Percentiles rank a stretch among this genome's conserved stretches.
Evolutionary conservation across 2,329 filamentous ascomycete genomes (phyloP).

Genomic region (Arthrobotrys pseudoclavata): DNA sequence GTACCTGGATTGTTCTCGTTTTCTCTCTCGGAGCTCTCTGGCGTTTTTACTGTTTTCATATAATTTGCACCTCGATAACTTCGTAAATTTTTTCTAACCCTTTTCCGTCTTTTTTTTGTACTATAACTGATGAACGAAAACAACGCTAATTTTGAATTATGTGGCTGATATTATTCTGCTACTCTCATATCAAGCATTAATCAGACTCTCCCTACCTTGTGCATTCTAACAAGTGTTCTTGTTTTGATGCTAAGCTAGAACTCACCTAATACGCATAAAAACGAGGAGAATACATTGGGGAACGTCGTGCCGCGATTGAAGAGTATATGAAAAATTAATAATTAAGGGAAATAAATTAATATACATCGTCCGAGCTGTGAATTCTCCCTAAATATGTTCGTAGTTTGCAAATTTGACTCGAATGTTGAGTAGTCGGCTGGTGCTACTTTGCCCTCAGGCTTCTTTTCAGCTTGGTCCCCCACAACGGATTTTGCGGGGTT

Average conservation of each 20-base stretch:
- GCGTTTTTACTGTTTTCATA: slow-evolving; percentile 24
- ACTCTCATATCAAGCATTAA: background rate
- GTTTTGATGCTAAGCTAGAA: too few relatives aligned
- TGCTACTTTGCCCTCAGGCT: too few relatives aligned
- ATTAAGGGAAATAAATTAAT: too few relatives aligned
- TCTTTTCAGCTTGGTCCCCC: background rate
- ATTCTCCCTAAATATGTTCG: too few relatives aligned
- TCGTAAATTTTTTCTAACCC: slow-evolving; percentile 15
- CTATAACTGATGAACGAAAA: slow-evolving; percentile 25
- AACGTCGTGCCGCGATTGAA: too few relatives aligned
- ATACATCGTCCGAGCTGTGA: too few relatives aligned
- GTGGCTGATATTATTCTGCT: background rate
- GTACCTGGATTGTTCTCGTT: slow-evolving; percentile 28
- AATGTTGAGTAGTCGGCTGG: too few relatives aligned
- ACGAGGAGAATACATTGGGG: too few relatives aligned
- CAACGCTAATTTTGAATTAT: slow-evolving; percentile 8
- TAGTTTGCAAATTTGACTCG: too few relatives aligned
- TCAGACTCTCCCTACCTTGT: background rate
- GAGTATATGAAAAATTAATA: too few relatives aligned
- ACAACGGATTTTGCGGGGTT: background rate
- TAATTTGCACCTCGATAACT: slow-evolving; percentile 12
- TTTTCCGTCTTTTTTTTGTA: slow-evolving; percentile 22
- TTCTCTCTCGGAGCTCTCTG: slow-evolving; percentile 16
- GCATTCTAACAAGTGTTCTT: too few relatives aligned
- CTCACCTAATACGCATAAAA: too few relatives aligned